phyloP scores from a whole-genome alignment of 306 rosid species.

The Prunus dulcis region DNA sequence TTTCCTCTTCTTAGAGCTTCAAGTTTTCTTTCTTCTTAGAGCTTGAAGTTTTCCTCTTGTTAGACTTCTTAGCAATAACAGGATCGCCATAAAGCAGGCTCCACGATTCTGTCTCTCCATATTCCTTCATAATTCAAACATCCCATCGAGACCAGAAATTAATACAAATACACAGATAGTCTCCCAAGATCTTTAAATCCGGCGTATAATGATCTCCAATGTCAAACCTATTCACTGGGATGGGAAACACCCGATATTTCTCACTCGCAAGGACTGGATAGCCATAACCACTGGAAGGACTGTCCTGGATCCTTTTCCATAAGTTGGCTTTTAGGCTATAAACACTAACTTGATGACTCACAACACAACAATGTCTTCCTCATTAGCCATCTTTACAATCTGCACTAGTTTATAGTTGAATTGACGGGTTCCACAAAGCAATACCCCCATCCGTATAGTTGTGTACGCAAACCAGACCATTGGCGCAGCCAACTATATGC shows the following conservation, averaged over 20 bases:
- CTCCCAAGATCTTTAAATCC: not conserved
- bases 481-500: not conserved
- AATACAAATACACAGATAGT: not conserved
- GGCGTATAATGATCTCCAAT: no score
- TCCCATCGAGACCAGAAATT: not conserved
- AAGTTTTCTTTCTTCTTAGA: no score
- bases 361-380: accelerated
- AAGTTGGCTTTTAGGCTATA: not conserved
- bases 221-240: not conserved
- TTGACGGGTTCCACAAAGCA: no score
- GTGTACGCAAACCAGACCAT: no score
- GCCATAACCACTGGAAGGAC: not conserved
- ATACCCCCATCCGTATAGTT: no score
- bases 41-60: no score
- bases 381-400: not conserved
- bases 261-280: not conserved
- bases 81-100: not conserved
- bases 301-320: not conserved
- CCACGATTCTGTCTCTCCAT: not conserved
- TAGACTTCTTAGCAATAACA: not conserved
- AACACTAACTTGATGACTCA: not conserved
- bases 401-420: not conserved
- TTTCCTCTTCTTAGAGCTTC: not conserved
- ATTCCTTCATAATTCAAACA: not conserved
- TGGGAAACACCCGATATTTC: not conserved